phyloP scores from a whole-genome alignment of 495 filamentous ascomycete genomes.

The Lophium mytilinum region DNA sequence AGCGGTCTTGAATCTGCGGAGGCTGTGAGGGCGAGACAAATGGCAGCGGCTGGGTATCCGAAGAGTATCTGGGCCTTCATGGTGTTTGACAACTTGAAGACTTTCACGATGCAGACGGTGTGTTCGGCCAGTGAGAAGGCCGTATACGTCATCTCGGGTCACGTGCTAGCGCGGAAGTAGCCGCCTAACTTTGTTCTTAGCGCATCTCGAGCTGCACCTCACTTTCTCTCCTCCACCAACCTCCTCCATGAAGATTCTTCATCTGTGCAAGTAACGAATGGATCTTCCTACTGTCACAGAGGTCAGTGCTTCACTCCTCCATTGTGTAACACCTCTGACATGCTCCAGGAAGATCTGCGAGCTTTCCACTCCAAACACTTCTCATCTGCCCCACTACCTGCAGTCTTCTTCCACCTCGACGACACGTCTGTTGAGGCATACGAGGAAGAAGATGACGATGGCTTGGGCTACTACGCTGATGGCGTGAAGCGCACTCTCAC shows the following conservation, averaged over 20 bases:
- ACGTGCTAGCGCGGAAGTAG: too few relatives aligned
- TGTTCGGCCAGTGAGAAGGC: neutral
- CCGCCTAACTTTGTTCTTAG: too few relatives aligned
- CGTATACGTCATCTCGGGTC: too few relatives aligned
- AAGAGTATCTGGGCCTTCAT: conserved; percentile 18
- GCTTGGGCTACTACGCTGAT: conserved; percentile 80
- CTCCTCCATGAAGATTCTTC: too few relatives aligned
- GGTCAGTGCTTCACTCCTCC: neutral
- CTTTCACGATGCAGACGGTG: neutral
- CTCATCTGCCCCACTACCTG: conserved; percentile 27
- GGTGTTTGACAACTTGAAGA: neutral
- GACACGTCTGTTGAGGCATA: conserved; percentile 10
- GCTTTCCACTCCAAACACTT: conserved; percentile 59
- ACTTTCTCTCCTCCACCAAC: neutral
- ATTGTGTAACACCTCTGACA: neutral
- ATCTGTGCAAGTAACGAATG: neutral
- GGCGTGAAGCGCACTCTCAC: conserved; percentile 87
- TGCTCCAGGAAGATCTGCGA: conserved; percentile 57
- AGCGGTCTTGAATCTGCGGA: conserved; percentile 19
- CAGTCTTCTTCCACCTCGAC: conserved; percentile 31
- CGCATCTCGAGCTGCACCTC: neutral
- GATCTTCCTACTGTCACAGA: conserved; percentile 17
- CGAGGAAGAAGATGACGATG: conserved; percentile 51
- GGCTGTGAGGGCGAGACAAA: conserved; percentile 10
- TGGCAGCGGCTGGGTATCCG: conserved; percentile 9